Evolutionary conservation across 1,284 basidiomycete genomes (phyloP).

Genomic region (Naganishia cerealis): DNA sequence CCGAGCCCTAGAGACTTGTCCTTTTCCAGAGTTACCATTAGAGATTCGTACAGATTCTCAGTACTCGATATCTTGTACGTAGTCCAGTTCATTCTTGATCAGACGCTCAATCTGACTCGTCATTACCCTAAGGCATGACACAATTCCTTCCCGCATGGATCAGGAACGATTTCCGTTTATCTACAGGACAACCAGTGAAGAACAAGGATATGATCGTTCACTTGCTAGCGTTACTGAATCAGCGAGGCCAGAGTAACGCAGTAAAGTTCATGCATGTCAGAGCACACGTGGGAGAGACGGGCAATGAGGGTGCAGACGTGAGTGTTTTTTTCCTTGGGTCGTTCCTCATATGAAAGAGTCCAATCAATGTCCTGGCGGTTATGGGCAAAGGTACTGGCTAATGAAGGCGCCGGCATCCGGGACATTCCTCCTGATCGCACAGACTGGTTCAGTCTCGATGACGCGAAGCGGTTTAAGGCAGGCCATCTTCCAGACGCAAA

Average conservation of each 20-base stretch:
- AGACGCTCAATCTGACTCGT: not conserved
- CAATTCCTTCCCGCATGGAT: slow-evolving; percentile 52
- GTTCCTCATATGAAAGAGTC: not conserved
- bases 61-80: slow-evolving; percentile 52
- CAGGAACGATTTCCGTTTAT: slow-evolving; percentile 43
- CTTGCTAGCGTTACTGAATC: slow-evolving; percentile 47
- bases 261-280: slow-evolving; percentile 51
- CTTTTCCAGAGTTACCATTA: slow-evolving; percentile 49
- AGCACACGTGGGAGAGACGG: slow-evolving; percentile 48
- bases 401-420: slow-evolving; percentile 42
- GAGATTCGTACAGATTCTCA: slow-evolving; percentile 55
- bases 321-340: slow-evolving; percentile 31
- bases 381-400: slow-evolving; percentile 43
- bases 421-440: slow-evolving; percentile 38
- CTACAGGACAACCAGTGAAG: slow-evolving; percentile 41
- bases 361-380: not conserved
- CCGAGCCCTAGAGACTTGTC: slow-evolving; percentile 51
- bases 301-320: slow-evolving; percentile 53
- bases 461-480: slow-evolving; percentile 27
- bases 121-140: slow-evolving; percentile 46
- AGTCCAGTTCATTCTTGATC: not conserved
- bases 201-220: slow-evolving; percentile 54
- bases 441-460: slow-evolving; percentile 48
- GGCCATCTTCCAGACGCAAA: not conserved
- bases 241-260: slow-evolving; percentile 34